phyloP scores from a whole-genome alignment of 371 early-diverging fungal genomes.

The Capillidium rhysosporum region DNA sequence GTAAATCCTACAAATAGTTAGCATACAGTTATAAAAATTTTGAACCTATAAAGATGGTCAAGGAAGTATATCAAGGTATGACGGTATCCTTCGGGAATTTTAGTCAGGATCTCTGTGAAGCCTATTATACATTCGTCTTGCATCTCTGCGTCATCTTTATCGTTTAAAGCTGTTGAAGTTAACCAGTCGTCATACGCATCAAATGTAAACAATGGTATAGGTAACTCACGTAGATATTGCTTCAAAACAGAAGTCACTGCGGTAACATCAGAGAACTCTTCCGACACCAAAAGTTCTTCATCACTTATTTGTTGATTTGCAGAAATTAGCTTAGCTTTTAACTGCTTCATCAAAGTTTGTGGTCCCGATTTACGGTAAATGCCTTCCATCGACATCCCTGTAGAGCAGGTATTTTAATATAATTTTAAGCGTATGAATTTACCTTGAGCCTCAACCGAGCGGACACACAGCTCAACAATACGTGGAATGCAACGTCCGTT shows the following conservation, averaged over 20 bases:
- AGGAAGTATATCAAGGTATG: constrained; percentile 34
- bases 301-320: constrained; percentile 9
- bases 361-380: constrained; percentile 87
- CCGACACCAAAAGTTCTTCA: constrained; percentile 11
- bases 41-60: constrained; percentile 17
- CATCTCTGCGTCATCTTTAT: not conserved
- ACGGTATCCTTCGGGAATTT: constrained; percentile 30
- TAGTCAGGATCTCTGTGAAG: constrained; percentile 14
- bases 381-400: constrained; percentile 69
- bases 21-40: constrained; percentile 11
- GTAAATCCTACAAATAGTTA: constrained; percentile 15
- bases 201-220: constrained; percentile 75
- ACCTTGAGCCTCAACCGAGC: constrained; percentile 45
- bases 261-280: constrained; percentile 34
- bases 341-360: constrained; percentile 49
- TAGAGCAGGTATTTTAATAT: not conserved
- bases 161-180: constrained; percentile 20
- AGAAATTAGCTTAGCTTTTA: constrained; percentile 19
- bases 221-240: constrained; percentile 82
- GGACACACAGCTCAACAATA: constrained; percentile 53
- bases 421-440: constrained; percentile 6
- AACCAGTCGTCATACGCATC: constrained; percentile 58
- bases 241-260: constrained; percentile 82
- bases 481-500: constrained; percentile 27
- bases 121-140: not conserved